Base-by-base conservation (phyloP, 768 basidiomycete species). In the Phylloporus arenicola region DNA sequence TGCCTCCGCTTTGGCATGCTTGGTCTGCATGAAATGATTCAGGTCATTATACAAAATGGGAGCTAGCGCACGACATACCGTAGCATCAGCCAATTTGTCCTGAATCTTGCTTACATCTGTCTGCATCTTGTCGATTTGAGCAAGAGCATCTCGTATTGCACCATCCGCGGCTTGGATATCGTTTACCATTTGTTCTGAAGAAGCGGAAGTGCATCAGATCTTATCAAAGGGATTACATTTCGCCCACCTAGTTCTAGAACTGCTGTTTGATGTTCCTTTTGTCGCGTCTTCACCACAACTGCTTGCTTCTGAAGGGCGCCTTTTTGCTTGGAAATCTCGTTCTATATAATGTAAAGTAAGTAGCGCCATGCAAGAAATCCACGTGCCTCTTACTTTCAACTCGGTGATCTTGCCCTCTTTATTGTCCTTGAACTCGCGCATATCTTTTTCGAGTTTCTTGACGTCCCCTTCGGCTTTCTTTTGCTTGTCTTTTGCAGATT, bases 351-450 rank as follows among this genome's bases (percentile, higher is more conserved):
- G 22, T 17, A 8, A 6, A 22, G 41, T 48, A 45, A 42, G 33
- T 27, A 20, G 47, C 27, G 5, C 22, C 16, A 34, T 35, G 7
- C 33, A 33, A 42, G 16, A 33, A 48, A 24, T 42, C 8, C 6
- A 29, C 37, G 22, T 17, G 41, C 35, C 16, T 25, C 72, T 41
- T 50, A 88, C 94, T 75, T 94, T 96, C 56, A 98, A 80, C 64
- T 98, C 88, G 16, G 86, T 87, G 48, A 91, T 88, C 71, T 98
- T 98, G 42, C 92, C 92, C 45, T 97, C 96, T 67, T 96, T 96
- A 73, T 99, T 94, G 70, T 94, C 87, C 74, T 96, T 94, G 76
- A 99, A 97, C 72, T 98, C 96, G 48, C 81, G 82, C 92, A 99
- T 98, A 65, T 99, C 96, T 60, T 86, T 86, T 70, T 98, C 92